Evolutionary conservation across 306 rosid genomes (phyloP).

Genomic region (Alnus rubra): DNA sequence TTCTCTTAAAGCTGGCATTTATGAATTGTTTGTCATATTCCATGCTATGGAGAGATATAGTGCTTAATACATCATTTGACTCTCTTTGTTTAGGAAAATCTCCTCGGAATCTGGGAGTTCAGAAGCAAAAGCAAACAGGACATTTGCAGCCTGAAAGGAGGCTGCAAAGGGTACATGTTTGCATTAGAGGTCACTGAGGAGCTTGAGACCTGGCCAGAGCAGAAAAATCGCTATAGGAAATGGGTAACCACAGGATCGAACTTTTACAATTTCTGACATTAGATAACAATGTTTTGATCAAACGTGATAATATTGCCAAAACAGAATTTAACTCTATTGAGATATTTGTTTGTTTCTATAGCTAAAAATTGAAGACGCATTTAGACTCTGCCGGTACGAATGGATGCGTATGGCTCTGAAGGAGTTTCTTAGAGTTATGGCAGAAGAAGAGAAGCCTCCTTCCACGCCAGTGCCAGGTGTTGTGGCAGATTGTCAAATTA

Average conservation of each 20-base stretch:
- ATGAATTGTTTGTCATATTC: constrained; percentile 8
- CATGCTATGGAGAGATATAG: neutral
- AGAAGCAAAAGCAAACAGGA: constrained; percentile 81
- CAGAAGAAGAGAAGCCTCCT: constrained; percentile 32
- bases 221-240: constrained; percentile 56
- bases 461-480: constrained; percentile 31
- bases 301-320: neutral
- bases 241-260: constrained; percentile 51
- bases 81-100: constrained; percentile 55
- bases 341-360: constrained; percentile 25
- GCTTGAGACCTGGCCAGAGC: constrained; percentile 80
- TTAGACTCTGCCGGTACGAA: constrained; percentile 71
- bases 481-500: constrained; percentile 39
- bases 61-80: constrained; percentile 11
- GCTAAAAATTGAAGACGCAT: constrained; percentile 66
- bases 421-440: constrained; percentile 56
- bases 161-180: constrained; percentile 86
- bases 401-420: constrained; percentile 83
- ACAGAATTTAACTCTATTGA: constrained; percentile 16
- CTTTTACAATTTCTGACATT: too few species aligned
- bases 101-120: constrained; percentile 83
- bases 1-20: neutral
- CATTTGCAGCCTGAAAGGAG: constrained; percentile 60
- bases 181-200: constrained; percentile 82
- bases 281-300: neutral